phyloP scores from a whole-genome alignment of 768 basidiomycete genomes.

The Suillus occidentalis region DNA sequence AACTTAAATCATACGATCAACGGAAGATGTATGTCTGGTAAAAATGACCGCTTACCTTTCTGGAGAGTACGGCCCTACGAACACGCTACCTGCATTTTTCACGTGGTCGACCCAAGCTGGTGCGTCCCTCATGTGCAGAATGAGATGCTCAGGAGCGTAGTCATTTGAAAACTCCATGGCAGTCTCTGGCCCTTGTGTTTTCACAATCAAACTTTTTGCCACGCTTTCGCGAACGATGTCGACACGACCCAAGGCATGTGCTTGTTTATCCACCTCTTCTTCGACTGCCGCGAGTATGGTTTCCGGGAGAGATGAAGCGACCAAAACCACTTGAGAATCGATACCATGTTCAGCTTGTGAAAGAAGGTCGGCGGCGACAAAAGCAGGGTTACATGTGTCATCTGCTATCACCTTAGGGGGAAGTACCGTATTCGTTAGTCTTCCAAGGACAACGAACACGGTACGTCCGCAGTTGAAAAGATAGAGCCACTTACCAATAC shows the following conservation, averaged over 20 bases:
- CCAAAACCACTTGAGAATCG: slow-evolving; percentile 96
- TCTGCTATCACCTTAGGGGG: slow-evolving; percentile 85
- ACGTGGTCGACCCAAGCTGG: slow-evolving; percentile 61
- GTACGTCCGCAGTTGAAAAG: slow-evolving; percentile 15
- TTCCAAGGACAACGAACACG: slow-evolving; percentile 40
- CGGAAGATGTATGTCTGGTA: slow-evolving; percentile 1
- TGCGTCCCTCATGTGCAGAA: slow-evolving; percentile 82
- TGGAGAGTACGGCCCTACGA: slow-evolving; percentile 92
- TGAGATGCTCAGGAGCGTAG: slow-evolving; percentile 97
- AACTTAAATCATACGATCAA: slow-evolving; percentile 47
- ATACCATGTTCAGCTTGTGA: slow-evolving; percentile 98
- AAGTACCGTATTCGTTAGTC: slow-evolving; percentile 31
- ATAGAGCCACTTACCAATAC: slow-evolving; percentile 64
- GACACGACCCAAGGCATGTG: slow-evolving; percentile 80
- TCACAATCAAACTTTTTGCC: slow-evolving; percentile 87
- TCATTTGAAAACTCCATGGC: slow-evolving; percentile 92
- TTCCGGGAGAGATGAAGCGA: slow-evolving; percentile 68
- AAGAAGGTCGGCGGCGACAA: slow-evolving; percentile 94
- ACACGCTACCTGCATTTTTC: slow-evolving; percentile 94
- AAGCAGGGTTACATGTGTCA: slow-evolving; percentile 77
- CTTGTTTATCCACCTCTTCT: slow-evolving; percentile 82
- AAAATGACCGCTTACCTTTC: slow-evolving; percentile 67
- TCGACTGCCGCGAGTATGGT: slow-evolving; percentile 75
- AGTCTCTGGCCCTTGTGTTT: slow-evolving; percentile 61
- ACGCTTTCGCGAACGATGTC: slow-evolving; percentile 90